phyloP scores from a whole-genome alignment of 2,329 filamentous ascomycete species.

The Phialophora verrucosa region DNA sequence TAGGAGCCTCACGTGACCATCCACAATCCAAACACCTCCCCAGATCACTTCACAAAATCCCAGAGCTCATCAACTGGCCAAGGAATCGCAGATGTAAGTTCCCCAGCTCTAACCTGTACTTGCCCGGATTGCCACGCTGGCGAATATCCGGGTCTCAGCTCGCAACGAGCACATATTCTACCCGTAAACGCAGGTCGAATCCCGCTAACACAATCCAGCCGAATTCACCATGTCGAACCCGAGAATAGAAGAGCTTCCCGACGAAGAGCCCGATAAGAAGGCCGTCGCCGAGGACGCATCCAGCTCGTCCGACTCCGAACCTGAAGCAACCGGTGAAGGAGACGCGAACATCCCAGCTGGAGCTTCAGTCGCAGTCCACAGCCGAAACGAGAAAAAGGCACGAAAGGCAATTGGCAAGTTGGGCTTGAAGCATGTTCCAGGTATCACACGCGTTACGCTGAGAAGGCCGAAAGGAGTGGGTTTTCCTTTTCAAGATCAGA shows the following conservation, averaged over 20 bases:
- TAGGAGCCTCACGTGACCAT: background rate
- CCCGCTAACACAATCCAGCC: background rate
- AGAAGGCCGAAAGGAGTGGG: slow-evolving; percentile 98
- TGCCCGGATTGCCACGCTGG: background rate
- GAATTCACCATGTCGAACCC: slow-evolving; percentile 83
- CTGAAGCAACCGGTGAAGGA: slow-evolving; percentile 44
- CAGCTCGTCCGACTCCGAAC: slow-evolving; percentile 58
- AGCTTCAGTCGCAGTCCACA: slow-evolving; percentile 89
- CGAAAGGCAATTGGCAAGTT: slow-evolving; percentile 99
- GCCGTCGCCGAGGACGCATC: slow-evolving; percentile 74
- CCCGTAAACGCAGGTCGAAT: background rate
- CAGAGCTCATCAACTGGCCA: background rate
- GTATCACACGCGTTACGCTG: slow-evolving; percentile 97
- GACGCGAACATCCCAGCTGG: slow-evolving; percentile 77
- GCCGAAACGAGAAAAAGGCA: slow-evolving; percentile 99
- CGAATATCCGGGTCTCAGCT: background rate
- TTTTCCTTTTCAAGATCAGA: slow-evolving; percentile 42
- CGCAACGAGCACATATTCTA: background rate
- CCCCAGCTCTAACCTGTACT: background rate
- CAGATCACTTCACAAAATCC: background rate
- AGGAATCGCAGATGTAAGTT: background rate
- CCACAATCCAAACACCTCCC: background rate
- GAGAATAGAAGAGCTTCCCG: slow-evolving; percentile 95
- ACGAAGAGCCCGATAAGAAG: slow-evolving; percentile 83
- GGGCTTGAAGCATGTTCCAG: slow-evolving; percentile 91